Percentiles rank a stretch among this genome's conserved stretches.
Evolutionary conservation across 345 rosid species (phyloP).

Genomic region (Theobroma cacao): DNA sequence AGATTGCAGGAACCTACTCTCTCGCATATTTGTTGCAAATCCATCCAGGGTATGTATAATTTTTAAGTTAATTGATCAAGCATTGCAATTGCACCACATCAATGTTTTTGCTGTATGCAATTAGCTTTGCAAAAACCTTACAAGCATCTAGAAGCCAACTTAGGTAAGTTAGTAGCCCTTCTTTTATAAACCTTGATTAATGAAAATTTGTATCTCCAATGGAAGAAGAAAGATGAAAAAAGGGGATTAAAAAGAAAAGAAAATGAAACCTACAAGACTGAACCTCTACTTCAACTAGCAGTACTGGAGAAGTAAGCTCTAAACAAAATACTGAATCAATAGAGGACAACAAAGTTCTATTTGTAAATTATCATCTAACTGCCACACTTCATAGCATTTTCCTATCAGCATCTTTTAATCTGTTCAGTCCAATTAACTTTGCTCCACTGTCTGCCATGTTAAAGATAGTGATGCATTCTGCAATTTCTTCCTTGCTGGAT

Average conservation of each 20-base stretch:
- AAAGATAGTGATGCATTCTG: neutral
- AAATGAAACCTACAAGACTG: neutral
- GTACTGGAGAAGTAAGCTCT: neutral
- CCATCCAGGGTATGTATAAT: conserved; percentile 53
- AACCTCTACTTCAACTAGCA: neutral
- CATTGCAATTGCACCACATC: neutral
- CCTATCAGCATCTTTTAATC: neutral
- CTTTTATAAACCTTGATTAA: neutral
- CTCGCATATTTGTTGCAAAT: conserved; percentile 79
- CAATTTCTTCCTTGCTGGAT: neutral
- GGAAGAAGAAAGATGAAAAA: neutral
- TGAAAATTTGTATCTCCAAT: neutral
- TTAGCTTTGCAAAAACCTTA: neutral
- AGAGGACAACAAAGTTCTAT: neutral
- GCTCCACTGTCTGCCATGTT: neutral
- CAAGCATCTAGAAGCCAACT: neutral
- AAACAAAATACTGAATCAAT: no score
- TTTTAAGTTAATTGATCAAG: neutral
- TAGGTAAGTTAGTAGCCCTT: neutral
- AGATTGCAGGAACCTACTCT: conserved; percentile 75
- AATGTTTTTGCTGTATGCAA: neutral
- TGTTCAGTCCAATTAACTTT: neutral
- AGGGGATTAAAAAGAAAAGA: no score
- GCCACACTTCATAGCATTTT: neutral
- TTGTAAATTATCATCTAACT: neutral